Base-by-base conservation (phyloP, 352 stramenopile genomes). In the Phytophthora hibernalis region DNA sequence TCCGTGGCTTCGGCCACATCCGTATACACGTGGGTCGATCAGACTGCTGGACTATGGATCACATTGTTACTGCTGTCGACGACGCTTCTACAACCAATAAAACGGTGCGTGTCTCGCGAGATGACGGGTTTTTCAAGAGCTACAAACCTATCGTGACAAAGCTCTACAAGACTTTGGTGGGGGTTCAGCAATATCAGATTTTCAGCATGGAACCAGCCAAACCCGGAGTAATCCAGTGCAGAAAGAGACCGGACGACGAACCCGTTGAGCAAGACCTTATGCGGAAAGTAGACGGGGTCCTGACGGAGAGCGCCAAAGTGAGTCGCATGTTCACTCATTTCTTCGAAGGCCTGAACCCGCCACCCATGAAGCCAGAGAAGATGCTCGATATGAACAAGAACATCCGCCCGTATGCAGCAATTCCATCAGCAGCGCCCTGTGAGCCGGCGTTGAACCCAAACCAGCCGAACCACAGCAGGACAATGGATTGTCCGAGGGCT, bases 1-100 rank as follows among this genome's bases (percentile, higher is more conserved):
- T 66, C 28, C 54, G 54, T 9, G 47, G 62, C 6, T 70, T 65
- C 22, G 62, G 54, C 8, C 62, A 74, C 33, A 56, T 66, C 6
- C 24, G 60, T 2, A 74, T 66, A 43, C 20, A 55, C 10, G 2
- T 74, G 2, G 26, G 3, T 3, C 50, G 26, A 4, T 1, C 2
- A 12, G 59, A 66, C 22, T 50, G 35, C 30, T 68, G 45, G 52
- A 72, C 57, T 5, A 63, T 68, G 37, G 45, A 63, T 18, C 43
- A 68, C 11, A 33, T 72, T 3, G 24, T 68, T 1, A 11, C 26
- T 3, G 57, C 30, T 8, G 52, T 64, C 6, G 55, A 64, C 1
- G 35, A 40, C n/a, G 20, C 35, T 1, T 22, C 64, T 11, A 26
- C 10, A 2, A 49, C 33, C 3, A 50, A n/a, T 15, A 10, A 1